Evolutionary conservation across 2,329 filamentous ascomycete species (phyloP), one percentile per base, ranked within the genome.

Genomic region (Fusarium floridanum): DNA sequence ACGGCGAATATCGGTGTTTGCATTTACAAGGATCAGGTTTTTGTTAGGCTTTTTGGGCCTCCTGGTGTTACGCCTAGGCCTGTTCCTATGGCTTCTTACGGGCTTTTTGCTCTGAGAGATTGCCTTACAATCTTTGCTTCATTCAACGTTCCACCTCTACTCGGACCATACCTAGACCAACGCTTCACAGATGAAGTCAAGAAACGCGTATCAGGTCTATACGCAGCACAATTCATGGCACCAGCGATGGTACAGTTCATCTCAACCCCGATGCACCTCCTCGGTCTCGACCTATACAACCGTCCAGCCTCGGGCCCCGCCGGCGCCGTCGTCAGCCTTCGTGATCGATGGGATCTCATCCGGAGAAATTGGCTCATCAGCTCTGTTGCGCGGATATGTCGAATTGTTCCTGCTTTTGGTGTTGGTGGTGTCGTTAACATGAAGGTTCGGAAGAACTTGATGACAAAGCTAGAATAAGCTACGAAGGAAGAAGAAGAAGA

Each of bases 331-430:
- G 71, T 83, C 6, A 82, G 83, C 2, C 88, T 89, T 84, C 81
- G 82, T 22, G 90, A 94, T n/a, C 86, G 95, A n/a, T 88, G 89
- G 81, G 80, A 83, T 0, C 88, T 90, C 63, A 90, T 98, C n/a
- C 86, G 89, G 67, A 87, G 90, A 73, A 95, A 97, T 80, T 98
- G 95, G 91, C 84, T 88, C 20, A 88, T 92, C 73, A 96, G 93
- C 81, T 90, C 91, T 34, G 83, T 90, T 66, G 95, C 95, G 29
- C 86, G 95, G 64, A 93, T 98, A 83, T 93, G 93, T 70, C 89
- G 95, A 79, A 97, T 98, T 77, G 88, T 98, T 3, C 95, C 95
- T 20, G 95, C 95, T 0, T 98, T 96, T 85, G 95, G 95, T 2
- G 88, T 97, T 14, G 95, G 95, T 1, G 95, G 95, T 0, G 94